These are phyloP conservation scores for Hibiscus trionum DNA, from an alignment of 345 rosid species.

Conservation along the genomic window DNA sequence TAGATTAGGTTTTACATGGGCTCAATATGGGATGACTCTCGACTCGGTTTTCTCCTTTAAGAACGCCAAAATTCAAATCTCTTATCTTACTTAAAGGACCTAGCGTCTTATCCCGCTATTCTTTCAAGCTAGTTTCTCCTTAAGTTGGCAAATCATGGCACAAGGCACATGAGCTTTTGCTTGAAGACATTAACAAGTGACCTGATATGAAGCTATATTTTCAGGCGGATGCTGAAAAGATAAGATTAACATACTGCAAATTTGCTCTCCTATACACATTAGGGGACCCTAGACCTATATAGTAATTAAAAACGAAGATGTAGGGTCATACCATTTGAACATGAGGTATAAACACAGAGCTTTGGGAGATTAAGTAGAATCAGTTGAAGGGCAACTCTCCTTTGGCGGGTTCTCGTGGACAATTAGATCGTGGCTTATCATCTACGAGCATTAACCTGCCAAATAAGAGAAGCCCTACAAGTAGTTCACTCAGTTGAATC, in stretches of 20 bases:
- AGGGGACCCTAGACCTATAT: neutral
- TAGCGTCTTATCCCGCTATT: too few relatives aligned
- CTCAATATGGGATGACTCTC: too few relatives aligned
- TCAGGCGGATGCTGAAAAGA: too few relatives aligned
- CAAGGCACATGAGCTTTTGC: too few relatives aligned
- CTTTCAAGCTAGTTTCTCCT: too few relatives aligned
- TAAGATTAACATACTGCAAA: neutral
- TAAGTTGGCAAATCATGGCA: too few relatives aligned
- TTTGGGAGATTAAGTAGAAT: constrained; percentile 33
- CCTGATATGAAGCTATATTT: too few relatives aligned
- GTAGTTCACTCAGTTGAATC: constrained; percentile 38
- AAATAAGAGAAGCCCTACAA: constrained; percentile 59
- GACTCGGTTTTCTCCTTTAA: too few relatives aligned
- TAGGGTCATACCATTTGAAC: neutral
- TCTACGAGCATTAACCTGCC: constrained; percentile 35
- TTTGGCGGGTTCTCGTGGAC: constrained; percentile 48
- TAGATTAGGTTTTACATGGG: too few relatives aligned
- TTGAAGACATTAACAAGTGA: too few relatives aligned
- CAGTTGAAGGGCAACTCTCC: constrained; percentile 94
- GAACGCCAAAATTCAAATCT: too few relatives aligned
- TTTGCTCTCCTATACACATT: neutral
- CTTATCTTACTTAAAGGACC: too few relatives aligned
- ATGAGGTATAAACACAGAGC: neutral
- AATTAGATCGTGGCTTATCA: neutral
- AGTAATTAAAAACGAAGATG: neutral